These are phyloP conservation scores for Gynostemma pentaphyllum DNA, from an alignment of 306 rosid species.

Conservation along the genomic window DNA sequence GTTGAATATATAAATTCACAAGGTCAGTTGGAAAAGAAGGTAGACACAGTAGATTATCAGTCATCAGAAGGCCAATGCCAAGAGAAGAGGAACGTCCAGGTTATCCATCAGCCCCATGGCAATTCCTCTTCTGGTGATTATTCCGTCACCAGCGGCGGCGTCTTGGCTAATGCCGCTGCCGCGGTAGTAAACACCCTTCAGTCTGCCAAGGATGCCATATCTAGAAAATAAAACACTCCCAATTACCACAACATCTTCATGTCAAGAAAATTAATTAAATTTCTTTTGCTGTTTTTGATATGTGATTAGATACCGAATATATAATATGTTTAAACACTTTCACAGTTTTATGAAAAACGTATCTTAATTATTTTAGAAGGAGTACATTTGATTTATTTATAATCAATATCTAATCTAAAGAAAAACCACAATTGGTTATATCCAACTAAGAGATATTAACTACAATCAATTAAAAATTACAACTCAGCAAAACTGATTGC, in stretches of 20 bases:
- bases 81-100: constrained; percentile 34
- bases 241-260: not conserved
- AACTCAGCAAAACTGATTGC: no score
- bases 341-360: no score
- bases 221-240: constrained; percentile 6
- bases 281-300: not conserved
- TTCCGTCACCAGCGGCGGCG: constrained; percentile 32
- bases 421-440: no score
- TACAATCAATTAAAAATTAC: no score
- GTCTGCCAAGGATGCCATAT: constrained; percentile 46
- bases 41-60: constrained; percentile 33
- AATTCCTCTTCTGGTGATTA: not conserved
- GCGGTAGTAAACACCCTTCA: constrained; percentile 37
- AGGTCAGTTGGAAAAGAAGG: constrained; percentile 26
- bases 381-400: no score
- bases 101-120: constrained; percentile 39
- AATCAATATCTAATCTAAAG: no score
- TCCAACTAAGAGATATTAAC: no score
- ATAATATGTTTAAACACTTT: no score
- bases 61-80: constrained; percentile 38
- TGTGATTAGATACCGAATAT: not conserved
- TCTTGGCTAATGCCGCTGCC: constrained; percentile 40
- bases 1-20: constrained; percentile 14
- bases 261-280: not conserved
- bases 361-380: no score